Base-by-base conservation (phyloP, 352 stramenopile genomes). In the Pythium oligandrum region DNA sequence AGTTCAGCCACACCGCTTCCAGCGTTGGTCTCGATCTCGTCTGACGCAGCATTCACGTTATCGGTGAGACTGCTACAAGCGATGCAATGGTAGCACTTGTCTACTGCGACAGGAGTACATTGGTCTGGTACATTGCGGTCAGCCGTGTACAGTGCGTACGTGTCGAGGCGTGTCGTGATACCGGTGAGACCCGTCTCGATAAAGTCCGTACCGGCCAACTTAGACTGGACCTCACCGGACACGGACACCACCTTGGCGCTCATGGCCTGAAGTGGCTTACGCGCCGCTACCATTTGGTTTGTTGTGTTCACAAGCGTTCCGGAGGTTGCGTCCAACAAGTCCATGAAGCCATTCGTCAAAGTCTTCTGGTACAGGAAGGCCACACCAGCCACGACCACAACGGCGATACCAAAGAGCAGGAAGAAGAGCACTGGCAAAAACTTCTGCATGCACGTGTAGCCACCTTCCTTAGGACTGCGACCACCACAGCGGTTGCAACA, bases 401-500 rank as follows among this genome's bases (percentile, higher is more conserved):
- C 66, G 9, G 63, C 76, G 11, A 81, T 60, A 2, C 70, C 50
- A 33, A 90, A 90, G 10, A 87, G 43, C 9, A 90, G 33, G 59
- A 75, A 90, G 48, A 90, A 88, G 0, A 88, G 42, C 49, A 88
- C 26, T 1, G 79, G 79, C 37, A 74, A 48, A 44, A 85, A 83
- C 58, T 90, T 90, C 52, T 90, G 61, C 59, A 77, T 73, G 56
- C 68, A 87, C 12, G 66, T 75, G 67, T 90, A 90, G 17, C 76
- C 79, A 2, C 79, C 76, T 48, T 83, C 73, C 17, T 70, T 70
- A 7, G 72, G 70, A 12, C 57, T 70, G 12, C 79, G 76, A 6
- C 76, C 75, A 10, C 79, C 75, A 39, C 79, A 90, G 36, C 67
- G 65, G 62, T 88, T 88, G 75, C 79, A 90, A 63, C 79, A 88